Percentiles rank a stretch among this genome's conserved stretches.
These are phyloP conservation scores for Hemileia vastatrix DNA, from an alignment of 1,284 basidiomycete species.

Conservation along the genomic window DNA sequence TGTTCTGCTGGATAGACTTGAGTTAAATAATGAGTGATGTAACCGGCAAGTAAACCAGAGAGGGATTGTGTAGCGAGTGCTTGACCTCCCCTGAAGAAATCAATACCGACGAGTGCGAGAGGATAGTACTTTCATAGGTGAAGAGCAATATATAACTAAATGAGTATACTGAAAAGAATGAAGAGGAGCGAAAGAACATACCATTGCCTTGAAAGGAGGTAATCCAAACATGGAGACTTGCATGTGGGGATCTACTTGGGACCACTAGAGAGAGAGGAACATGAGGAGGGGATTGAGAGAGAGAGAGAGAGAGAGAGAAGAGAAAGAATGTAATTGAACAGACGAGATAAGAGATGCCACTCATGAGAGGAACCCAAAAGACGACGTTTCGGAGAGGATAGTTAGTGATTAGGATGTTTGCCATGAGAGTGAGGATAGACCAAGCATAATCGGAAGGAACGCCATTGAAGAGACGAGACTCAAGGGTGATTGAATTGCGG, in stretches of 20 bases:
- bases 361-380: slow-evolving; percentile 24
- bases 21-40: slow-evolving; percentile 17
- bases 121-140: slow-evolving; percentile 9
- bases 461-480: slow-evolving; percentile 18
- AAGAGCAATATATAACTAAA: neutral
- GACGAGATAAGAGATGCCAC: slow-evolving; percentile 18
- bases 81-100: slow-evolving; percentile 19
- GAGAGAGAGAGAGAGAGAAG: neutral
- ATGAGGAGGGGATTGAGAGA: neutral
- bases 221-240: slow-evolving; percentile 21
- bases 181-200: neutral
- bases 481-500: slow-evolving; percentile 22
- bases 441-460: slow-evolving; percentile 22
- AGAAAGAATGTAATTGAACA: neutral
- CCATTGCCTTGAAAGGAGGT: slow-evolving; percentile 22
- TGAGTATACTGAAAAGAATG: neutral
- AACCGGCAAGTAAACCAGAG: slow-evolving; percentile 17
- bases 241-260: slow-evolving; percentile 19
- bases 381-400: slow-evolving; percentile 20
- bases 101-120: slow-evolving; percentile 18
- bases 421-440: slow-evolving; percentile 19
- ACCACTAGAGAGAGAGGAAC: slow-evolving; percentile 11
- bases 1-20: slow-evolving; percentile 16
- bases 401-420: slow-evolving; percentile 17
- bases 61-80: slow-evolving; percentile 18